Evolutionary conservation across 225 moss, liverwort and hornwort species (phyloP), one percentile per base, ranked within the genome.

Genomic region (Antitrichia curtipendula): DNA sequence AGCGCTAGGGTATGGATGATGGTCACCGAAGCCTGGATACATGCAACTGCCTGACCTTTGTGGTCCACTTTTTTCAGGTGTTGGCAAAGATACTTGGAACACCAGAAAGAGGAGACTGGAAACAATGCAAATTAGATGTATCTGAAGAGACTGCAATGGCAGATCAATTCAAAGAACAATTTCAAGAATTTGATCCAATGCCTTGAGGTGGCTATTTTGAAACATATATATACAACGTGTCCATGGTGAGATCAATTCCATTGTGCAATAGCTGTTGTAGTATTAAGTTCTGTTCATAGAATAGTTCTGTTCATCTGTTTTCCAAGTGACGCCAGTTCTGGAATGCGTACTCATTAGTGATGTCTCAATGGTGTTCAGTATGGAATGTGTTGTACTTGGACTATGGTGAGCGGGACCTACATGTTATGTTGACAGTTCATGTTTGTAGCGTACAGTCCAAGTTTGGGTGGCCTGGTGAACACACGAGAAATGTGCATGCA

Each of bases 91-190:
- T 99, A 79, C 92, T 97, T 47, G 95, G 91, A 87, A 95, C 88
- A 15, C 96, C 96, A 53, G 99, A 96, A 64, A 95, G 95, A 92
- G 97, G 95, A 76, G 96, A 99, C 87, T 99, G 97, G 99, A 99
- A 96, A 91, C 94, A 94, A 34, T 99, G 99, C 89, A 95, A 94
- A 82, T 90, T 96, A 88, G 89, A 88, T 75, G 85, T 85, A 75
- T 92, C 92, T 20, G 95, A 96, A 92, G 99, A 99, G 91, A 95
- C 94, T 65, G 86, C 80, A 78, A 92, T 96, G 95, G 94, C 94
- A 70, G 95, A 99, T 52, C 92, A 94, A 80, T 97, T 99, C 89
- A 95, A 96, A 91, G 91, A 91, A 82, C 93, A 95, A 52, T 99
- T 97, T 90, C 91, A 86, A 80, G 89, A 82, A 43, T 99, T 96